Evolutionary conservation across 2,329 filamentous ascomycete genomes (phyloP).

Genomic region (Pseudocercospora pini-densiflorae): DNA sequence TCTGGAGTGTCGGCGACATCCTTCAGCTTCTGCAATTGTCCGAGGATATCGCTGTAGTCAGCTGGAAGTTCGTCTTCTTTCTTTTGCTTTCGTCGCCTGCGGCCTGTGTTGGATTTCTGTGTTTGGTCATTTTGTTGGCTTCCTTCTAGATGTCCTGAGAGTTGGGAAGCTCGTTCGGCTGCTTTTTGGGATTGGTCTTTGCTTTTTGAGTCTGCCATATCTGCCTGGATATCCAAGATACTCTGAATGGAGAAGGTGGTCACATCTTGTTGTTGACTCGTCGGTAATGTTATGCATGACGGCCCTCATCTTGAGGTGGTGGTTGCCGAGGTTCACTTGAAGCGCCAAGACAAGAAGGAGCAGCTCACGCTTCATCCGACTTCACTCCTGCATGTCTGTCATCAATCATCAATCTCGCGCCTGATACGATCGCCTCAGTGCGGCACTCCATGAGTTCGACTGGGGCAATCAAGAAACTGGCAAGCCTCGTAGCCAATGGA

Average conservation of each 20-base stretch:
- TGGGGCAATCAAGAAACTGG: background rate
- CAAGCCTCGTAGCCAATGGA: background rate
- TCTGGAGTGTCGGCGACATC: slow-evolving; percentile 61
- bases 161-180: slow-evolving; percentile 33
- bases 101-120: slow-evolving; percentile 31
- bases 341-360: background rate
- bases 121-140: slow-evolving; percentile 44
- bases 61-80: slow-evolving; percentile 54
- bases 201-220: slow-evolving; percentile 11
- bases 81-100: slow-evolving; percentile 40
- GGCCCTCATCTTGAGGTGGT: background rate
- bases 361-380: background rate
- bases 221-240: background rate
- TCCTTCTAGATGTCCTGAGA: slow-evolving; percentile 35
- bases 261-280: background rate
- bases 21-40: slow-evolving; percentile 58
- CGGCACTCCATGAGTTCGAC: too few relatives aligned
- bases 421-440: too few relatives aligned
- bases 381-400: background rate
- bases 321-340: background rate
- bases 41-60: slow-evolving; percentile 66
- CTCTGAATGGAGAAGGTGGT: background rate
- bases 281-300: background rate
- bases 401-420: background rate
- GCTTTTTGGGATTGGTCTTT: slow-evolving; percentile 25